Evolutionary conservation across 2,329 filamentous ascomycete species (phyloP).

Genomic region (Tolypocladium cylindrosporum): DNA sequence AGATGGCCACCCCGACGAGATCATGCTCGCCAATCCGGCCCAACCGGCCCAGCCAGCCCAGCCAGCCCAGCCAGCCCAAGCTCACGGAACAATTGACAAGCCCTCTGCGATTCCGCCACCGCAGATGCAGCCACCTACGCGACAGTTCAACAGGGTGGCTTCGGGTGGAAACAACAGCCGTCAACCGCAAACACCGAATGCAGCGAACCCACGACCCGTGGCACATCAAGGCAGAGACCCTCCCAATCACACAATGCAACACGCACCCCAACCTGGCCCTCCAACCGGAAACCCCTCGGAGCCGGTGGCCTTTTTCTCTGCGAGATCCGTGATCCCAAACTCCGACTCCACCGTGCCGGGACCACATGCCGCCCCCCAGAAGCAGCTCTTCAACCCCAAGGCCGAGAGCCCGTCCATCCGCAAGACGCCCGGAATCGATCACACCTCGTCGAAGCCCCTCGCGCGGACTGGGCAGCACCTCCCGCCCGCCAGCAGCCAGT

Average conservation of each 20-base stretch:
- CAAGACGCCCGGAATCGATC: conserved; percentile 81
- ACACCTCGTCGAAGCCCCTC: conserved; percentile 65
- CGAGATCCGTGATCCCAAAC: conserved; percentile 40
- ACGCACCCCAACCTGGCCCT: conserved; percentile 19
- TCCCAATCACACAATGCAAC: conserved; percentile 12
- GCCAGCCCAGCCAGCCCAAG: background rate
- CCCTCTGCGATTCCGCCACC: conserved; percentile 8
- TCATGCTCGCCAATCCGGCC: conserved; percentile 39
- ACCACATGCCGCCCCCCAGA: conserved; percentile 36
- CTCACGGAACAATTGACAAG: conserved; percentile 6
- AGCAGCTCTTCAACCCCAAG: conserved; percentile 59
- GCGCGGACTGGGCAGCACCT: conserved; percentile 46
- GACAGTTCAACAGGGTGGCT: conserved; percentile 9
- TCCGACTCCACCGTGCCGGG: conserved; percentile 11
- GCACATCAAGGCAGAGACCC: conserved; percentile 9
- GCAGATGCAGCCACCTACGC: conserved; percentile 11
- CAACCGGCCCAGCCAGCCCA: background rate
- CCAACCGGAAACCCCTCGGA: conserved; percentile 21
- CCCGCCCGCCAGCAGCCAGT: conserved; percentile 25
- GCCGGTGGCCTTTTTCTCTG: conserved; percentile 58
- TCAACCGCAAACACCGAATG: conserved; percentile 23
- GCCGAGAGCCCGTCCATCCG: conserved; percentile 76
- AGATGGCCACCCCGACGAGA: conserved; percentile 66
- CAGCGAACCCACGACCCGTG: conserved; percentile 12
- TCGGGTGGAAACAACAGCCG: conserved; percentile 9